Percentiles rank a stretch among this genome's conserved stretches.
Conservation (phyloP, 177 flowering plant species). For the Vitis hybrid region DNA sequence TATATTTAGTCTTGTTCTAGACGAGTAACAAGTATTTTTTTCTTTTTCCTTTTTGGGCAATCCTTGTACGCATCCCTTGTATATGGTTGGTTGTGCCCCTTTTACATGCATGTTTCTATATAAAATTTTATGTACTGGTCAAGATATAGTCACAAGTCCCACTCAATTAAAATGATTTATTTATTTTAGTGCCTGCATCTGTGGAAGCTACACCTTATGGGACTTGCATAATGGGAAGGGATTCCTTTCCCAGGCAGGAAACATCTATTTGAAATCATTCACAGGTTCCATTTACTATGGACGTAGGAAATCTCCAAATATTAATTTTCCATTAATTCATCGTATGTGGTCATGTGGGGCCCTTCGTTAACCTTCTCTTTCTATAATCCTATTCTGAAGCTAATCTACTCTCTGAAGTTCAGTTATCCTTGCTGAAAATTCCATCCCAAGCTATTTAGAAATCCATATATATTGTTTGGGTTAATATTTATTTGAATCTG, state of each 20-base stretch:
- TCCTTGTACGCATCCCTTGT: too few species aligned
- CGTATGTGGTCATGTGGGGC: neutral
- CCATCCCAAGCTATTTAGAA: neutral
- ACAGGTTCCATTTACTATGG: neutral
- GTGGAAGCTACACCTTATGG: too few species aligned
- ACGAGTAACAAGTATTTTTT: too few species aligned
- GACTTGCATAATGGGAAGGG: neutral
- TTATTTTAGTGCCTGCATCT: too few species aligned
- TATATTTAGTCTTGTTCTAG: too few species aligned
- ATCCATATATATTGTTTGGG: neutral
- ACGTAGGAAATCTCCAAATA: neutral
- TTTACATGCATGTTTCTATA: too few species aligned
- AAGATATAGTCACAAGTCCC: too few species aligned
- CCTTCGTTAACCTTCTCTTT: neutral
- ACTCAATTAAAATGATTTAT: too few species aligned
- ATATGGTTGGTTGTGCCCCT: too few species aligned
- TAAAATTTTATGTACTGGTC: too few species aligned
- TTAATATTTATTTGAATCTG: neutral
- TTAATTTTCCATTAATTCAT: neutral
- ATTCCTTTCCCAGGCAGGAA: neutral
- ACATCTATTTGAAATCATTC: conserved; percentile 1
- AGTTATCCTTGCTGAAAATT: neutral
- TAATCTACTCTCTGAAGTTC: neutral
- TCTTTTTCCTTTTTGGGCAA: too few species aligned
- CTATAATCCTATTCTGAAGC: neutral